Conservation (phyloP, 1,284 basidiomycete species). For the Trichosporon ovoides region DNA sequence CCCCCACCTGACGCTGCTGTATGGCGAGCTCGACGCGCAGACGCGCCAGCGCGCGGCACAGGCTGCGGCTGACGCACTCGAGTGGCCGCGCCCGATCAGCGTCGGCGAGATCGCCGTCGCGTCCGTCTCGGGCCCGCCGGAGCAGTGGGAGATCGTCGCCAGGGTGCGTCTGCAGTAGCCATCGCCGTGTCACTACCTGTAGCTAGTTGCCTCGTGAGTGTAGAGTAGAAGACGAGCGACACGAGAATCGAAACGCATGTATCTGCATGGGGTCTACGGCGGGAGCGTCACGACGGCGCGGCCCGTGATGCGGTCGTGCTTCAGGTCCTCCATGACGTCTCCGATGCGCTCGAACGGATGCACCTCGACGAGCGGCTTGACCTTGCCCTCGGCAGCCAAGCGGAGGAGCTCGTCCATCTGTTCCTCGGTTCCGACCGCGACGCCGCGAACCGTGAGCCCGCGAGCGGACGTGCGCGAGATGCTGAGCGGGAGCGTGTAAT, state of each 20-base stretch:
- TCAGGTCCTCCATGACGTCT: constrained; percentile 3
- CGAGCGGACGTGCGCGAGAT: background rate
- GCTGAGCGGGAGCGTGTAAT: constrained; percentile 2
- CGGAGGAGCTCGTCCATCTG: constrained; percentile 5
- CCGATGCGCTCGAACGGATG: background rate
- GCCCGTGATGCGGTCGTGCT: constrained; percentile 1
- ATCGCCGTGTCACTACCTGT: background rate
- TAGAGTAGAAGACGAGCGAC: too few relatives aligned
- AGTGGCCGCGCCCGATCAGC: background rate
- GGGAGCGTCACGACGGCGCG: constrained; percentile 5
- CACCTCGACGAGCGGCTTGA: constrained; percentile 2
- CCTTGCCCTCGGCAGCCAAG: background rate
- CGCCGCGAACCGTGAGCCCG: background rate
- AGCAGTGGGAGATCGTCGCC: background rate
- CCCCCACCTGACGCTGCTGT: background rate
- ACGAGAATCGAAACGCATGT: too few relatives aligned
- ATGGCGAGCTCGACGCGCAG: background rate
- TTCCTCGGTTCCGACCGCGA: background rate
- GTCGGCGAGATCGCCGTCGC: background rate
- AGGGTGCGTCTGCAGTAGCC: background rate
- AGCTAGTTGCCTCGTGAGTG: too few relatives aligned
- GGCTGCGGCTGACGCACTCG: background rate
- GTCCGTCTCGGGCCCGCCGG: background rate
- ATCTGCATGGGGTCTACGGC: background rate
- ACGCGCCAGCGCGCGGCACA: background rate